These are phyloP conservation scores for Penicillium brasilianum DNA, from an alignment of 2,329 filamentous ascomycete species.

Conservation along the genomic window DNA sequence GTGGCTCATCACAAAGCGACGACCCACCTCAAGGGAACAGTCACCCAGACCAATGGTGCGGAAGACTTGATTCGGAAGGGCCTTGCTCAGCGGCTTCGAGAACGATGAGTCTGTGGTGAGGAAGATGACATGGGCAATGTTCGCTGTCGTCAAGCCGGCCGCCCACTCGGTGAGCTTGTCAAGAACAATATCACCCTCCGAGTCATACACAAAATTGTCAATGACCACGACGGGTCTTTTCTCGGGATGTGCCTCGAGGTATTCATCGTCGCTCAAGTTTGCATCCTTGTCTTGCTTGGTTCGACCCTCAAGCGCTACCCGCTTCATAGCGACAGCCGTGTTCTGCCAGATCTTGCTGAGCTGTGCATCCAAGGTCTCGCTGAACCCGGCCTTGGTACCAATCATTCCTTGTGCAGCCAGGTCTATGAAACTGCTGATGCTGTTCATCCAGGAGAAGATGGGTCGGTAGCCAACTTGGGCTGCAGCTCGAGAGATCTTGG, in stretches of 20 bases:
- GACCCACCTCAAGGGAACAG: conserved; percentile 82
- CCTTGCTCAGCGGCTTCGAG: conserved; percentile 83
- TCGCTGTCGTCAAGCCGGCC: conserved; percentile 79
- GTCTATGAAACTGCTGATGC: conserved; percentile 87
- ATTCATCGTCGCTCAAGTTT: conserved; percentile 78
- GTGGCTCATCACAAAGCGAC: conserved; percentile 85
- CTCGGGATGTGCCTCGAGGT: conserved; percentile 87
- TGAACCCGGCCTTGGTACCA: conserved; percentile 92
- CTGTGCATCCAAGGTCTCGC: conserved; percentile 88
- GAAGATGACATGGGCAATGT: conserved; percentile 93
- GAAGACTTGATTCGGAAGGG: conserved; percentile 89
- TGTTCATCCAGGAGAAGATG: conserved; percentile 96
- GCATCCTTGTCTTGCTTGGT: conserved; percentile 75
- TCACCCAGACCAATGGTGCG: conserved; percentile 84
- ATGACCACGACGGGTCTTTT: conserved; percentile 81
- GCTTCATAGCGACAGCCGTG: conserved; percentile 76
- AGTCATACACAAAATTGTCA: conserved; percentile 85
- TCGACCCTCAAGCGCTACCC: conserved; percentile 72
- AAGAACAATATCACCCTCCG: conserved; percentile 68
- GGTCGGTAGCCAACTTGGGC: conserved; percentile 86
- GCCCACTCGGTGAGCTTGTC: conserved; percentile 90
- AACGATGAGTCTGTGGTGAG: conserved; percentile 88
- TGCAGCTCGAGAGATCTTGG: conserved; percentile 82
- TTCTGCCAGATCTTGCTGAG: conserved; percentile 88
- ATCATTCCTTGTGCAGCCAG: conserved; percentile 92